Conservation (phyloP, 2,329 filamentous ascomycete genomes). For the Neocucurbitaria cava region DNA sequence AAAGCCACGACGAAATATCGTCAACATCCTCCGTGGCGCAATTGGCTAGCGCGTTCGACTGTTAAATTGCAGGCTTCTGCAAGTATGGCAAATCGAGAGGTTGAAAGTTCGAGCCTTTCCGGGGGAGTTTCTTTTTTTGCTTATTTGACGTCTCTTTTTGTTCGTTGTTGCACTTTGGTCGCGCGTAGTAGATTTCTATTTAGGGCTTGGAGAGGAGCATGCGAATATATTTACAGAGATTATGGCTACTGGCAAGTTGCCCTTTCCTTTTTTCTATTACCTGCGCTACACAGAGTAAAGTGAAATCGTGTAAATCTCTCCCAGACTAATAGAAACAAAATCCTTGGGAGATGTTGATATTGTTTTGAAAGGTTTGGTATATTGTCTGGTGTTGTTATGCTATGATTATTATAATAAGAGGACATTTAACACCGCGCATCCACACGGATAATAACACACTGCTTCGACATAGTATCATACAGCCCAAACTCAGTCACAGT, state of each 20-base stretch:
- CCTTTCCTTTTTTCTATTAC: too few species aligned
- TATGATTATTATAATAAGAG: slow-evolving; percentile 4
- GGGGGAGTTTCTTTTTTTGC: slow-evolving; percentile 32
- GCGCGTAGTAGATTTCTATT: too few species aligned
- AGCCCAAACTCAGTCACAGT: slow-evolving; percentile 46
- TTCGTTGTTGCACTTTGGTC: too few species aligned
- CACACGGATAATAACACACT: slow-evolving; percentile 41
- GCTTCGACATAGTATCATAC: slow-evolving; percentile 45
- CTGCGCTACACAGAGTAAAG: too few species aligned
- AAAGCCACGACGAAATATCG: slow-evolving; percentile 15
- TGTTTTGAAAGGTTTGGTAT: neutral
- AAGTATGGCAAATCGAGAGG: slow-evolving; percentile 23
- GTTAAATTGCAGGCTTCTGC: too few species aligned
- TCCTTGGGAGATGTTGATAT: too few species aligned
- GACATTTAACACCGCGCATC: slow-evolving; percentile 36
- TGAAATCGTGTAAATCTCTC: too few species aligned
- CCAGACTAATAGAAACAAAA: too few species aligned
- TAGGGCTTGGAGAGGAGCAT: too few species aligned
- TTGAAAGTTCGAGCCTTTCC: slow-evolving; percentile 38
- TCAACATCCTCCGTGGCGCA: slow-evolving; percentile 49
- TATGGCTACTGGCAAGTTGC: too few species aligned
- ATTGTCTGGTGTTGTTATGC: neutral
- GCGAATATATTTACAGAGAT: too few species aligned
- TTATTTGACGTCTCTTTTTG: neutral
- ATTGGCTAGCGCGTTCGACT: slow-evolving; percentile 68